A percentile compares a stretch with the other conserved stretches of the same genome.
phyloP scores from a whole-genome alignment of 768 basidiomycete species.

The Rhizopogon salebrosus region DNA sequence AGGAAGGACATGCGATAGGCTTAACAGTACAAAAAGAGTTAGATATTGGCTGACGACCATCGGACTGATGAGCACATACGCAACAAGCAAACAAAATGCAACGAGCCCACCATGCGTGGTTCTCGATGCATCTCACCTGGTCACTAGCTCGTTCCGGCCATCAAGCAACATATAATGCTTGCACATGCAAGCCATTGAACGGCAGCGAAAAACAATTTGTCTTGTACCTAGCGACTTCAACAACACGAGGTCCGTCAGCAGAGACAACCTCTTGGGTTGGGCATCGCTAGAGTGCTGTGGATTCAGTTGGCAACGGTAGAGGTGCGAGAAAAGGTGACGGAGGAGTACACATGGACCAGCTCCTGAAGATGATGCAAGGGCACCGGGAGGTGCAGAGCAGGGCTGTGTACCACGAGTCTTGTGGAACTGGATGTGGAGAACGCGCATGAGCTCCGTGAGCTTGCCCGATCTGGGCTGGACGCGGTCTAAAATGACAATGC shows the following conservation, averaged over 20 bases:
- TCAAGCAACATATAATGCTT: background rate
- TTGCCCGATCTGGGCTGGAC: background rate
- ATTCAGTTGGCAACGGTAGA: background rate
- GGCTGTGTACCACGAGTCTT: background rate
- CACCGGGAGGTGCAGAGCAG: background rate
- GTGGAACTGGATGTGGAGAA: background rate
- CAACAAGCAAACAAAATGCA: background rate
- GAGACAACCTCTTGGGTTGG: background rate
- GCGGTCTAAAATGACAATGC: background rate
- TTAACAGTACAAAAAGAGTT: too few species aligned
- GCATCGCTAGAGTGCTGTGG: too few species aligned
- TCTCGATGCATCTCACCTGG: background rate
- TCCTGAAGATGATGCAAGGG: too few species aligned
- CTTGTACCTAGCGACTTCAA: background rate
- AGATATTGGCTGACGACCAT: too few species aligned
- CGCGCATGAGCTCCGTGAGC: background rate
- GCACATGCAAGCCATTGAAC: background rate
- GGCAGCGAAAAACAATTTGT: background rate
- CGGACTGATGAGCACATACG: background rate
- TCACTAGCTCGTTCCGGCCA: background rate
- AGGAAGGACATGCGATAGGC: too few species aligned
- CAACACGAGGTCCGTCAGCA: background rate
- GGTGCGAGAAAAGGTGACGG: background rate
- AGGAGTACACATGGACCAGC: too few species aligned
- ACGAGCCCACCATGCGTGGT: background rate